phyloP scores from a whole-genome alignment of 2,329 filamentous ascomycete species.

The Simplicillium sp. region DNA sequence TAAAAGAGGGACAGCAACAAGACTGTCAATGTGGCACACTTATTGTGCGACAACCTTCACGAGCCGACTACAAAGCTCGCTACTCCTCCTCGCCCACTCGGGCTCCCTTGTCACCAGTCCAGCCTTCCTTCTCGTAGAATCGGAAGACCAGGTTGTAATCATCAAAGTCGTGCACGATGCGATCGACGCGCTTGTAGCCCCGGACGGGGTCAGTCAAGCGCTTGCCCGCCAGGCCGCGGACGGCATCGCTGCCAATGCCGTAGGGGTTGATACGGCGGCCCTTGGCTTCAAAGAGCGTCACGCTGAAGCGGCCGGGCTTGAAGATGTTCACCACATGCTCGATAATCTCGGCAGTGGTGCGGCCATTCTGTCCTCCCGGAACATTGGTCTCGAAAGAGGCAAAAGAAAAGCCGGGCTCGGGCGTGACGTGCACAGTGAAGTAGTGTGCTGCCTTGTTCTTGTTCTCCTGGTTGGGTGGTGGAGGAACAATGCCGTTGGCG shows the following conservation, averaged over 20 bases:
- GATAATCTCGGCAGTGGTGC: constrained; percentile 82
- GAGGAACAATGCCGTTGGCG: constrained; percentile 89
- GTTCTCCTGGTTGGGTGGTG: constrained; percentile 48
- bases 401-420: constrained; percentile 93
- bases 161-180: constrained; percentile 94
- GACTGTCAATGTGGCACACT: too few relatives aligned
- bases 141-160: constrained; percentile 95
- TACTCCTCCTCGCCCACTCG: constrained; percentile 43
- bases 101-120: constrained; percentile 42
- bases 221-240: constrained; percentile 28
- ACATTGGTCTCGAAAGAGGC: constrained; percentile 99
- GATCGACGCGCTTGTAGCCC: constrained; percentile 83
- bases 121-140: constrained; percentile 89
- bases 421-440: constrained; percentile 97
- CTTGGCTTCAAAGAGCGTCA: constrained; percentile 94
- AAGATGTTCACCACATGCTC: constrained; percentile 94
- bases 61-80: neutral
- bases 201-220: constrained; percentile 65
- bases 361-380: constrained; percentile 76
- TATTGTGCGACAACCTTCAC: too few relatives aligned
- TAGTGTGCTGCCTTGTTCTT: constrained; percentile 60
- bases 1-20: too few relatives aligned
- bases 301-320: constrained; percentile 93
- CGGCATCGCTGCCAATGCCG: constrained; percentile 29
- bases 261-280: constrained; percentile 33